Evolutionary conservation across 192 early-diverging fungal genomes (phyloP).

Genomic region (Coemansia sp.): DNA sequence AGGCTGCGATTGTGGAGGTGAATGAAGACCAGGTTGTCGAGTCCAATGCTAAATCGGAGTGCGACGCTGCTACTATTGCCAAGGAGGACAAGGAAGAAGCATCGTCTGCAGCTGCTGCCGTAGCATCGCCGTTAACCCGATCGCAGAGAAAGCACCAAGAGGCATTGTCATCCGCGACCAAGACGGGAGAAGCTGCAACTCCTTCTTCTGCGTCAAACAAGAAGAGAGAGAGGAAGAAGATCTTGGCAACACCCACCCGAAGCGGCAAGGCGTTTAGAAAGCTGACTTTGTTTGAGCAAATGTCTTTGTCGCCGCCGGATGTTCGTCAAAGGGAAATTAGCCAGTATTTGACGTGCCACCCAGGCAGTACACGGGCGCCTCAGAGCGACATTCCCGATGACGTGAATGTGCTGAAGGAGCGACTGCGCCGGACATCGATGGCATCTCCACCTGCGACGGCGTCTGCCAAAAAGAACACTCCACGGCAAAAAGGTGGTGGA

Average conservation of each 20-base stretch:
- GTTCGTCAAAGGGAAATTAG: slow-evolving; percentile 11
- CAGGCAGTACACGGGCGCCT: background rate
- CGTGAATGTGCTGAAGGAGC: slow-evolving; percentile 16
- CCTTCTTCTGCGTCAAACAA: background rate
- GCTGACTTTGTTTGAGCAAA: slow-evolving; percentile 37
- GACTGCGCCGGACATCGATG: slow-evolving; percentile 8
- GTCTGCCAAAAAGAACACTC: background rate
- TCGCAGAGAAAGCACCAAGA: background rate
- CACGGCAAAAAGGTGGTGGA: background rate
- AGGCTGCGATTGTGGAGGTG: background rate
- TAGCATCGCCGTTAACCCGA: background rate
- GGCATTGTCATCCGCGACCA: too few species aligned
- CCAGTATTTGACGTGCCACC: background rate
- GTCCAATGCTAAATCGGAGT: background rate
- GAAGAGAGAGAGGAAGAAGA: background rate
- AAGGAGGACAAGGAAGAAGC: background rate
- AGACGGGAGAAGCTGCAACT: background rate
- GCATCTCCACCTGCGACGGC: background rate
- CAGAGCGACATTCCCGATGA: slow-evolving; percentile 23
- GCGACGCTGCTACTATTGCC: background rate
- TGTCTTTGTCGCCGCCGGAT: slow-evolving; percentile 42
- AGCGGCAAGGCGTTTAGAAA: slow-evolving; percentile 1
- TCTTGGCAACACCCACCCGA: background rate
- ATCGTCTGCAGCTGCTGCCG: background rate
- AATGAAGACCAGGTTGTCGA: background rate